Evolutionary conservation across 2,329 filamentous ascomycete species (phyloP).

Genomic region (Sporothrix protearum): DNA sequence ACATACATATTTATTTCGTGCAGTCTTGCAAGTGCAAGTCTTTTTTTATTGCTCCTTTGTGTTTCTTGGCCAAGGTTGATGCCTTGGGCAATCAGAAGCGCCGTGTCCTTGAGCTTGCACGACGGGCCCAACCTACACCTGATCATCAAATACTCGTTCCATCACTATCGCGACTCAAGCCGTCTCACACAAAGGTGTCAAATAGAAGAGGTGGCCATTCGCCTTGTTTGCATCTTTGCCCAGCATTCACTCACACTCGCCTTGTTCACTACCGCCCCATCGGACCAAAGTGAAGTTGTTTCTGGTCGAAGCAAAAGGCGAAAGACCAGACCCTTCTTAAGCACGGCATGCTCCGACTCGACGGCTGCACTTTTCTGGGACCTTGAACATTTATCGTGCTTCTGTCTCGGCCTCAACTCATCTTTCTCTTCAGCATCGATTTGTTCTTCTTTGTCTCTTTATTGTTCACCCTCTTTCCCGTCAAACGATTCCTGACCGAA

Average conservation of each 20-base stretch:
- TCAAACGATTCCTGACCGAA: neutral
- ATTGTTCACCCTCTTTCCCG: neutral
- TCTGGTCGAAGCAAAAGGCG: neutral
- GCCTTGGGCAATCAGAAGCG: neutral
- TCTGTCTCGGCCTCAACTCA: neutral
- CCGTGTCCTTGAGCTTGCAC: neutral
- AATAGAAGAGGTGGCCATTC: neutral
- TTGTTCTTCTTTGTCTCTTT: neutral
- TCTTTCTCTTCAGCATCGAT: neutral
- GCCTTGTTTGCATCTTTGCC: neutral
- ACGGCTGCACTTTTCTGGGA: neutral
- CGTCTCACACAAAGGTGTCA: neutral
- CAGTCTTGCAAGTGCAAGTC: neutral
- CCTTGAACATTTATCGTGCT: neutral
- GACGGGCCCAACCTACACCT: neutral
- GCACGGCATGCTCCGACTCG: neutral
- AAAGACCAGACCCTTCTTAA: neutral
- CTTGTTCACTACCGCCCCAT: neutral
- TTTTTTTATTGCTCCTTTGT: neutral
- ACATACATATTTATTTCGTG: neutral
- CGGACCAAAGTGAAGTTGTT: constrained; percentile 1
- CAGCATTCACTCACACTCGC: neutral
- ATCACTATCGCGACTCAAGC: neutral
- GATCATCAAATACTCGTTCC: neutral
- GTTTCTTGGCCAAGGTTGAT: neutral